Percentiles rank a stretch among this genome's conserved stretches.
These are phyloP conservation scores for Teunomyces atbi DNA, from an alignment of 805 yeast genomes.

Conservation along the genomic window DNA sequence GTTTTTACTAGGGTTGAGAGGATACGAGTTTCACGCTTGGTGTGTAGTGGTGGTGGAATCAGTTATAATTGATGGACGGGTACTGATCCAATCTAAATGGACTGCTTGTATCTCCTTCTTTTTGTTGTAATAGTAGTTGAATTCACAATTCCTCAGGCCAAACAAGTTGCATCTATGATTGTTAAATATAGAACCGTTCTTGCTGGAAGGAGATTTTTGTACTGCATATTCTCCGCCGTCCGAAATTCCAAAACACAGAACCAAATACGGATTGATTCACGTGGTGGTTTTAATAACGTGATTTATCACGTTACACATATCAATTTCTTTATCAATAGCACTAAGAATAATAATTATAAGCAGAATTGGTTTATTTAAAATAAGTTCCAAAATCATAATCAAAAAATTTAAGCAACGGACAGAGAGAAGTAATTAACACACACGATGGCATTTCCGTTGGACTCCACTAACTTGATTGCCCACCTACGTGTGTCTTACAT, in stretches of 20 bases:
- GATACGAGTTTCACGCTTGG: too few species aligned
- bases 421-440: not conserved
- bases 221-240: conserved; percentile 5
- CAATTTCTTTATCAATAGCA: not conserved
- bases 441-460: conserved; percentile 41
- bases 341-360: too few species aligned
- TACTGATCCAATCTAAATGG: not conserved
- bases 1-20: not conserved
- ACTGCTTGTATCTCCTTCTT: not conserved
- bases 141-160: not conserved
- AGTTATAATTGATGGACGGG: not conserved
- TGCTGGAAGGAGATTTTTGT: not conserved
- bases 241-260: not conserved
- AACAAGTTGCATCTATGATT: not conserved
- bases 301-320: not conserved
- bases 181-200: not conserved
- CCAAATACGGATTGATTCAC: conserved; percentile 3
- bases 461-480: conserved; percentile 26
- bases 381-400: too few species aligned
- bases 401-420: not conserved
- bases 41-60: not conserved
- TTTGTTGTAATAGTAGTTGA: not conserved
- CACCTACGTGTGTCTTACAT: conserved; percentile 28
- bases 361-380: too few species aligned
- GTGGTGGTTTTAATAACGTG: not conserved